Evolutionary conservation across 1,284 basidiomycete genomes (phyloP), one percentile per base, ranked within the genome.

Genomic region (Neonothopanus nambi): DNA sequence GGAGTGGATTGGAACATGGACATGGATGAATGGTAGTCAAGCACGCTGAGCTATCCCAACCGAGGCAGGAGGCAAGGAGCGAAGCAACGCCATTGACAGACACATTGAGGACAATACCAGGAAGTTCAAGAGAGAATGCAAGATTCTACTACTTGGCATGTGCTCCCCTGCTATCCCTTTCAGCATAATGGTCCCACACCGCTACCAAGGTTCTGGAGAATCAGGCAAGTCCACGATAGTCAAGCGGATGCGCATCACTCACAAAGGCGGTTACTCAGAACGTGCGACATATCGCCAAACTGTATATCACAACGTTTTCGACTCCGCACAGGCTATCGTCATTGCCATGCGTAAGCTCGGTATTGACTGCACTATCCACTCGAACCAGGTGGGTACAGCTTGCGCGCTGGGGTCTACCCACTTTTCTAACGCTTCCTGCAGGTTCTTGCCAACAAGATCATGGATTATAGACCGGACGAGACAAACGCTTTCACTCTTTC

Each of bases 181-280:
- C 28, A 49, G 41, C 44, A 39, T 43, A 20, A 39, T 23, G 30
- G 47, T 39, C 38, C 23, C 33, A 37, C 52, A 39, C 17, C 44
- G 15, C 48, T 46, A 33, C 35, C 8, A 48, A 82, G 80, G 80
- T 47, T 81, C 81, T 17, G 77, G 80, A 51, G 81, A 82, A 76
- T 95, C 92, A 0, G 96, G 95, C 28, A n/a, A n/a, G n/a, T n/a
- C n/a, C n/a, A n/a, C n/a, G n/a, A n/a, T n/a, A n/a, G n/a, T n/a
- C n/a, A n/a, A 98, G 72, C 96, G 98, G 73, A 98, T 98, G 95
- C 98, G 97, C 80, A 98, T 98, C 60, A 96, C 98, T 56, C 93
- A 98, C 70, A 93, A 98, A 70, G 88, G 91, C 63, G 96, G 96
- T 7, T 98, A 73, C 18, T 82, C 92, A 1, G 95, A 98, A 70